These are phyloP conservation scores for Pythium chondricola DNA, from an alignment of 352 stramenopile genomes.

Conservation along the genomic window DNA sequence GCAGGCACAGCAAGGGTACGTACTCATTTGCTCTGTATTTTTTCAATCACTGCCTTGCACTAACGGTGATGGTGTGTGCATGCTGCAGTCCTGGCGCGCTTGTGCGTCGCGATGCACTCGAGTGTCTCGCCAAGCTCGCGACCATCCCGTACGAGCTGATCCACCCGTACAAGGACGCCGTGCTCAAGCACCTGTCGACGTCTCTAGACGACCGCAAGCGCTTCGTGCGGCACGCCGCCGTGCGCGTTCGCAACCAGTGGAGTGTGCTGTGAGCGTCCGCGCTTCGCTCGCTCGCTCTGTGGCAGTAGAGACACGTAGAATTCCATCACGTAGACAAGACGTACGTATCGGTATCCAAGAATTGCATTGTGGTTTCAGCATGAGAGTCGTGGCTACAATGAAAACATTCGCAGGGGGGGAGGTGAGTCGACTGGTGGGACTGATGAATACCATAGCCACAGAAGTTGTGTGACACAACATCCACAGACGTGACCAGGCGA, in stretches of 20 bases:
- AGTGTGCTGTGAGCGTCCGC: conserved; percentile 67
- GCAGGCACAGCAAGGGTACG: conserved; percentile 74
- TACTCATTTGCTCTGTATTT: no score
- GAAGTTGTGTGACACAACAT: no score
- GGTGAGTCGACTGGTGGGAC: no score
- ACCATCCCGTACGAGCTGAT: conserved; percentile 84
- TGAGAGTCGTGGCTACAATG: no score
- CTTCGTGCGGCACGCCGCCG: conserved; percentile 79
- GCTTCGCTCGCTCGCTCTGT: no score
- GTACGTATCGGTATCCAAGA: not conserved
- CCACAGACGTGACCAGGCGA: no score
- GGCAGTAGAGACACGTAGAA: no score
- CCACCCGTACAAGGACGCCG: conserved; percentile 81
- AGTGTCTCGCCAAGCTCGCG: conserved; percentile 71
- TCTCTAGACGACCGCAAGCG: conserved; percentile 85
- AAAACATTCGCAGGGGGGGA: no score
- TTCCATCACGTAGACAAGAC: not conserved
- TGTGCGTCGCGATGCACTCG: conserved; percentile 65
- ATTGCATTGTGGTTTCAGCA: no score
- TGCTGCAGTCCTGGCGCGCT: conserved; percentile 40
- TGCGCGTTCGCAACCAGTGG: conserved; percentile 89
- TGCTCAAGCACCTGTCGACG: conserved; percentile 66
- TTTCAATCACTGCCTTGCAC: no score
- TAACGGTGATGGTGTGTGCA: not conserved
- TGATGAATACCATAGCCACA: no score